A percentile compares a stretch with the other conserved stretches of the same genome.
Conservation (phyloP, 257 asterid species). For the Solanum chmielewskii region DNA sequence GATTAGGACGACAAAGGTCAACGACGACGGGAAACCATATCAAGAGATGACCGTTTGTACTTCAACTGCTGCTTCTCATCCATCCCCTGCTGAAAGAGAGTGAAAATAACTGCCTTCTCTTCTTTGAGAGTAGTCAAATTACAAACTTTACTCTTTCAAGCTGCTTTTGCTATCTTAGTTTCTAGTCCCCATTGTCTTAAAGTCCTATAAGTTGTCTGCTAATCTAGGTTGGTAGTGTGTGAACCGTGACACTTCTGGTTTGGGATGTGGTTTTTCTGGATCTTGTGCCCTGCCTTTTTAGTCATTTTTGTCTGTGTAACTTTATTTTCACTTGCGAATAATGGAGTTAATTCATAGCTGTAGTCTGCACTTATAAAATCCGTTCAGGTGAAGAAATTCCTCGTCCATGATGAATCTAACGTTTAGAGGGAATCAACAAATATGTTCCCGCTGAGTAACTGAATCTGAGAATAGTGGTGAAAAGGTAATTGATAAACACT, state of each 20-base stretch:
- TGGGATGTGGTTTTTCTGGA: neutral
- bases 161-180: neutral
- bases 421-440: neutral
- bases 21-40: neutral
- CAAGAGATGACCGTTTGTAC: neutral
- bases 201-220: neutral
- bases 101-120: neutral
- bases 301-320: neutral
- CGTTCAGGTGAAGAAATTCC: neutral
- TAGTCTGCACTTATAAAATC: neutral
- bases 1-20: neutral
- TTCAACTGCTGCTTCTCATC: neutral
- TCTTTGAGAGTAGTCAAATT: neutral
- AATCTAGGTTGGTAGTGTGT: neutral
- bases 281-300: neutral
- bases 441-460: neutral
- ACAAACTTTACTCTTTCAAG: neutral
- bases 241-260: neutral
- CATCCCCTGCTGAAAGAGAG: neutral
- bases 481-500: neutral
- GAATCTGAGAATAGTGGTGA: neutral
- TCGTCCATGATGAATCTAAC: neutral
- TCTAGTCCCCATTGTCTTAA: neutral
- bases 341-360: neutral
- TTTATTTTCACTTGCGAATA: neutral